phyloP scores from a whole-genome alignment of 106 monocot species.

The Dendrobium nobile region DNA sequence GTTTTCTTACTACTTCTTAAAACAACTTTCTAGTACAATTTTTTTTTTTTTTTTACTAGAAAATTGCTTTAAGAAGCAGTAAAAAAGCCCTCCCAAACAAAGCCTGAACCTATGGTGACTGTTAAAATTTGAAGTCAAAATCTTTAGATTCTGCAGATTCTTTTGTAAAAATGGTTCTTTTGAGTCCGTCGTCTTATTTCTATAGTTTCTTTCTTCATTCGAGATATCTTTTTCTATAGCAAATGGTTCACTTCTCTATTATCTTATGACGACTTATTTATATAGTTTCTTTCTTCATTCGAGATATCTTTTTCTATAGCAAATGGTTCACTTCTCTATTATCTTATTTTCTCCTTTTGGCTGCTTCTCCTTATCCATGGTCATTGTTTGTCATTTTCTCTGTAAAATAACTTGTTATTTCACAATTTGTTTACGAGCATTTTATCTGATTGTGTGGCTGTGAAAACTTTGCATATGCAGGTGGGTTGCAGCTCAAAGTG shows the following conservation, averaged over 20 bases:
- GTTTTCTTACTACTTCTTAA: too few species aligned
- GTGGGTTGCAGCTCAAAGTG: conserved; percentile 83
- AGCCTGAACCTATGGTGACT: neutral
- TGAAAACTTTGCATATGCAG: conserved; percentile 18
- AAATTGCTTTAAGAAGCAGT: too few species aligned
- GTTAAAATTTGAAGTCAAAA: neutral
- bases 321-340: neutral
- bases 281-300: neutral
- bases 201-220: neutral
- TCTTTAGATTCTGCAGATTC: neutral
- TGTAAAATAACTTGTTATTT: too few species aligned
- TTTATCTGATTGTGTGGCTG: conserved; percentile 10
- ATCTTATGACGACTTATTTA: neutral
- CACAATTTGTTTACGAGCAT: neutral
- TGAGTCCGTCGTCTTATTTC: neutral
- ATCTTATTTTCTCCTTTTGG: neutral
- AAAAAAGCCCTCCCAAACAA: too few species aligned
- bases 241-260: neutral
- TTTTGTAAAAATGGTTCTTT: neutral
- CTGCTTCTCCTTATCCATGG: too few species aligned
- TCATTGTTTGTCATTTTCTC: too few species aligned
- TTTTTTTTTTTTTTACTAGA: too few species aligned
- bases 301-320: neutral
- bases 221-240: neutral
- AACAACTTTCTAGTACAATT: too few species aligned